Evolutionary conservation across 2,329 filamentous ascomycete species (phyloP), one percentile per base, ranked within the genome.

Genomic region (Cryphonectria carpinicola): DNA sequence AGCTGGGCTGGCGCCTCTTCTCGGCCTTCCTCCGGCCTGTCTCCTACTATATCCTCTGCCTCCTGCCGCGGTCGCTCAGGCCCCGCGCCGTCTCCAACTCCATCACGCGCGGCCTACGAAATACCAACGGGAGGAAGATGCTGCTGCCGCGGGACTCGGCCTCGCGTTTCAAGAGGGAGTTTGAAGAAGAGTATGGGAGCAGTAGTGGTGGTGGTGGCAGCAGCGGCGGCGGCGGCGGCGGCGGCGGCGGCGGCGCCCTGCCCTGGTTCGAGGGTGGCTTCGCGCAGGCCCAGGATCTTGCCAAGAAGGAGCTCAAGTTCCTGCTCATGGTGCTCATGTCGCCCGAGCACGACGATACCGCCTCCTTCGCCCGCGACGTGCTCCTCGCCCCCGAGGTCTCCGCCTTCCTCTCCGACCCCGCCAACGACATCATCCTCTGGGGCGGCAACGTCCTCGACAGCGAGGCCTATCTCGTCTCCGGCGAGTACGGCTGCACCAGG

Each of bases 261-360:
- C 90, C 92, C 0, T 97, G 97, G 80, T 90, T 92, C 75, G 95
- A 98, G 78, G 92, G 92, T 66, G 94, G 95, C 5, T 96, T 98
- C 78, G 95, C 97, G 6, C 93, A 97, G 81, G 94, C 95, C 0
- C 89, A 97, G 73, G 96, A 99, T 78, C 82, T 91, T 52, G 94
- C 95, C 7, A 98, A 98, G 83, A 91, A 90, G 75, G 94, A 98
- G 49, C 86, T 98, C 69, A 97, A 97, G 78, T 97, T 97, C 78
- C 84, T 99, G 19, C 82, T 98, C n/a, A 91, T 98, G 22, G 84
- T 98, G 6, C 87, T 99, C 22, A 83, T 97, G 67, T 97, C 95
- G 0, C 94, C 95, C 0, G 96, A 98, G 80, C 95, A 99, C 80
- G 96, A 99, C 77, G 94, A 98, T 76, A 98, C 93, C 0, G 87